Base-by-base conservation (phyloP, 768 basidiomycete species). In the Tylopilus cervinicoccineus region DNA sequence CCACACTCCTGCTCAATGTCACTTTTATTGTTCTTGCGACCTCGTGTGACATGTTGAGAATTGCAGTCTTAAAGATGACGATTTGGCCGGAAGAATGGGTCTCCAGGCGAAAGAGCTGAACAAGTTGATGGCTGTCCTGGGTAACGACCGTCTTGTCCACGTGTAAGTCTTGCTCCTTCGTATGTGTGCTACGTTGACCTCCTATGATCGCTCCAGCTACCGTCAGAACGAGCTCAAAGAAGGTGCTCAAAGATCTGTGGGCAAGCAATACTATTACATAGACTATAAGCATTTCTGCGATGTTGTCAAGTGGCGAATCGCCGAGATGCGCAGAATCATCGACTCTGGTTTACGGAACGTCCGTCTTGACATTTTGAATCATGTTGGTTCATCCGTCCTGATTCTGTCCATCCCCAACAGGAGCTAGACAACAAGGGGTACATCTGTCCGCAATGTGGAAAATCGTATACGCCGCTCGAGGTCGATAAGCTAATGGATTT, bases 401-500 rank as follows among this genome's bases (percentile, higher is more conserved):
- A 41, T 32, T 6, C 12, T 14, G 39, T 36, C 22, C 17, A 14
- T 45, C 14, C 26, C 23, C 31, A 16, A 28, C 60, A 97, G 94
- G 93, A 97, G 72, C 81, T 96, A 52, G 92, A 94, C 53, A 91
- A 93, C 65, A 91, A 95, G 69, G 96, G 95, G n/a, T 98, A 96
- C 67, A 84, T 94, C 50, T 99, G 95, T 66, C 86, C 93, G 2
- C 80, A 83, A 56, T 97, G 94, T 73, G 79, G 80, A 50, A 83
- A 83, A 59, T 81, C 83, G 1, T 99, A 92, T 67, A 79, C 86
- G 2, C 83, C 91, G 0, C 74, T 99, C 13, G 93, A 98, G 52
- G 87, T 84, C 41, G 84, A 88, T 69, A 83, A 79, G 54, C 74
- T 97, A 41, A 84, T 92, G 75, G 88, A 93, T 66, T 82, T 81